phyloP scores from a whole-genome alignment of 2,329 filamentous ascomycete genomes.

The Dactylellina leptospora region DNA sequence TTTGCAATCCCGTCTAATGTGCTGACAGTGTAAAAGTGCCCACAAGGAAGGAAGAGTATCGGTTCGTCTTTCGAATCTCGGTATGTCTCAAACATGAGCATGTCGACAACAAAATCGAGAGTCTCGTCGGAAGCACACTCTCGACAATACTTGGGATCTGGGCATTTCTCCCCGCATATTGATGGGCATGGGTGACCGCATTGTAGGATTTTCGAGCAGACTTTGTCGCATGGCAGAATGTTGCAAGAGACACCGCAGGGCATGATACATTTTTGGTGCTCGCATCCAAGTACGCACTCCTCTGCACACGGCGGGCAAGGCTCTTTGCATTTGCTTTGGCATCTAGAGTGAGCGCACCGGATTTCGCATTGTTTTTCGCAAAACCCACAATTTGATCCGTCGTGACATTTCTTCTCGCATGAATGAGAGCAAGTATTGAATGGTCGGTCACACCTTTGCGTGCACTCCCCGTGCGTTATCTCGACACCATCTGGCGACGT shows the following conservation, averaged over 20 bases:
- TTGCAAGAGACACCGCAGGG: slow-evolving; percentile 74
- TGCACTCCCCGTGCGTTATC: slow-evolving; percentile 65
- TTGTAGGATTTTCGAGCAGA: slow-evolving; percentile 66
- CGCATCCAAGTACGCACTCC: slow-evolving; percentile 67
- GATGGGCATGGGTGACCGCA: slow-evolving; percentile 74
- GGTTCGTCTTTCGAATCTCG: slow-evolving; percentile 69
- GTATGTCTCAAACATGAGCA: slow-evolving; percentile 67
- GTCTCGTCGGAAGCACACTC: slow-evolving; percentile 64
- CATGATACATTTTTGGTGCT: slow-evolving; percentile 64
- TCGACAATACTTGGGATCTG: slow-evolving; percentile 67
- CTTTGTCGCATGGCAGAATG: slow-evolving; percentile 70
- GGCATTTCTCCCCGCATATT: slow-evolving; percentile 72
- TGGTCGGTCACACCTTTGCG: slow-evolving; percentile 64
- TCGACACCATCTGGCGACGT: slow-evolving; percentile 54
- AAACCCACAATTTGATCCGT: slow-evolving; percentile 62
- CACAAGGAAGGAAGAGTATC: slow-evolving; percentile 70
- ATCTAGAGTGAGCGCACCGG: slow-evolving; percentile 68
- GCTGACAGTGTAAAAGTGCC: slow-evolving; percentile 70
- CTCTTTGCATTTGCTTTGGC: slow-evolving; percentile 67
- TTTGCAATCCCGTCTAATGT: slow-evolving; percentile 71
- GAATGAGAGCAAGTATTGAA: slow-evolving; percentile 68
- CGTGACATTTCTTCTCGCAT: slow-evolving; percentile 67
- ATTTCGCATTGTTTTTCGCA: slow-evolving; percentile 67
- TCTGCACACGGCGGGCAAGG: slow-evolving; percentile 71
- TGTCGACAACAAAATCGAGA: slow-evolving; percentile 66